Evolutionary conservation across 2,329 filamentous ascomycete genomes (phyloP), one percentile per base, ranked within the genome.

Genomic region (Pseudogymnoascus sp.): DNA sequence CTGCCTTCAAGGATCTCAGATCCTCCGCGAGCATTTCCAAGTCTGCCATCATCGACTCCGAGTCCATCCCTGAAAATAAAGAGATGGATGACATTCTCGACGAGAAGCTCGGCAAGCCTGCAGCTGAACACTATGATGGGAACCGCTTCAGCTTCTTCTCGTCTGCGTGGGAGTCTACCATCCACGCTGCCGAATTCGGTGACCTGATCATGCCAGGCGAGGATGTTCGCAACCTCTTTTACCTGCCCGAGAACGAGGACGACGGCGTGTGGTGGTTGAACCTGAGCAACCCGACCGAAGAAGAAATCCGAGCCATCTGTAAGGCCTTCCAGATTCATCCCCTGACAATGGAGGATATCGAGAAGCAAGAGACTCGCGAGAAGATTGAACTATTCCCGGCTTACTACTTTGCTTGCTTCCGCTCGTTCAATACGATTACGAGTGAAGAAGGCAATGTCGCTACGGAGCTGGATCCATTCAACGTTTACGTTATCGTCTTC

Each of bases 181-280:
- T 97, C 63, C 92, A 96, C 70, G 90, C 92, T 13, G 82, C 89
- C 1, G 90, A 95, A 67, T 82, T 99, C 63, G 90, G 90, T 18
- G 92, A 92, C 67, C 81, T 96, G 7, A 82, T 96, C 3, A 84
- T 96, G 61, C 91, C 92, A 2, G 92, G 91, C 7, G 94, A 96
- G 71, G 88, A 88, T 61, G 88, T 97, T 67, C 86, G 90, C 30
- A 90, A 91, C 60, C 82, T 99, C 9, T 99, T 99, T 71, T 77
- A 79, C 30, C 76, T 85, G 33, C 83, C 83, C 5, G 79, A 79
- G 1, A 80, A 84, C 33, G 80, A 79, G 58, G 79, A 80, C 28
- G 82, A 84, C 63, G 92, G 92, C 68, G 92, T 96, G n/a, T 99
- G 92, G 92, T 99, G 94, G 94, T 80, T 99, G 57, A 95, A 99